Evolutionary conservation across 108 stramenopile genomes (phyloP), one percentile per base, ranked within the genome.

Genomic region (Discostella pseudostelligera): DNA sequence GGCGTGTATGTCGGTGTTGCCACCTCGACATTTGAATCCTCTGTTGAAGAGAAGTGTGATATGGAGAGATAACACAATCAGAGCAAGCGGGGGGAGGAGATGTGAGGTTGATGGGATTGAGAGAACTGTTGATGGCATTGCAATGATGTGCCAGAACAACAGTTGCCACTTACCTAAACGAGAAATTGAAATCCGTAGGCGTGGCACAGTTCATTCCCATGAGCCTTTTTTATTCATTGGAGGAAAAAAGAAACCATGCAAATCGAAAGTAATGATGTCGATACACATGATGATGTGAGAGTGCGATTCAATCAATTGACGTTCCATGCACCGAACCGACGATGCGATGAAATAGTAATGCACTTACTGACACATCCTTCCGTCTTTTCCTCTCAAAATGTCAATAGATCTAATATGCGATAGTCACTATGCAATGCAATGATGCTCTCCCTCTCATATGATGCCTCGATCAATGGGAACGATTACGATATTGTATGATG

Each of bases 161-260:
- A n/a, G n/a, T n/a, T n/a, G n/a, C n/a, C 4, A 35, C 69, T 37
- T 44, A 70, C 69, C 71, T 36, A 51, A 95, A 88, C 17, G 79
- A 84, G 73, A 93, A 93, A 46, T 67, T 67, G 54, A 96, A 96
- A 69, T 93, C 92, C 0, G 87, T 90, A 17, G 81, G 81, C 7
- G 74, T 65, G 48, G 81, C 71, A 65, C 84, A 83, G 67, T 92
- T 92, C 87, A 92, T 92, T 26, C 87, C 90, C 16, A 88, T 49
- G 44, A 92, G 67, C 54, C 69, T 62, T n/a, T n/a, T n/a, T n/a
- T n/a, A n/a, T n/a, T n/a, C n/a, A n/a, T n/a, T n/a, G n/a, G 6
- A 22, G 0, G 35, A 19, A 3, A 42, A 59, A n/a, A 36, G 39
- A n/a, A 39, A 19, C n/a, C 21, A 19, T 40, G 39, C 14, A 16